Conservation (phyloP, 2,329 filamentous ascomycete genomes). For the Colletotrichum sp. region DNA sequence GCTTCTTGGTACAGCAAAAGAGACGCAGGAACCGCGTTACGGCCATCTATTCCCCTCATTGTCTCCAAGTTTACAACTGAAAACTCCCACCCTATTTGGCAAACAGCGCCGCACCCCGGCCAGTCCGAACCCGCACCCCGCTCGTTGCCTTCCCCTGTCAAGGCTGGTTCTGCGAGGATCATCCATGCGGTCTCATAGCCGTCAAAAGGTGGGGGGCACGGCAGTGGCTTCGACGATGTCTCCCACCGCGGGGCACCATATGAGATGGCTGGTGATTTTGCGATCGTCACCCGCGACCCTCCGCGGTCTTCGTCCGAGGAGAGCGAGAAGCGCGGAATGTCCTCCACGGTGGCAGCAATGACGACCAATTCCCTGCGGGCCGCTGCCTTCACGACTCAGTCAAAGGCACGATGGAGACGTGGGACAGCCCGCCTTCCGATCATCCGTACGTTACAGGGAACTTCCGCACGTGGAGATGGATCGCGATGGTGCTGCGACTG, state of each 20-base stretch:
- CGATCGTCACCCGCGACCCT: not conserved
- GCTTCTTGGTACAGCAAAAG: not conserved
- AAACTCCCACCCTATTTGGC: not conserved
- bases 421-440: not conserved
- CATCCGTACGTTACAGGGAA: conserved; percentile 4
- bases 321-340: not conserved
- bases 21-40: conserved; percentile 16
- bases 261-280: not conserved
- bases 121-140: conserved; percentile 10
- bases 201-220: conserved; percentile 6
- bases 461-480: not conserved
- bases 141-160: not conserved
- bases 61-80: not conserved
- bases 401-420: not conserved
- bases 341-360: not conserved
- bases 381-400: conserved; percentile 2
- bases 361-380: not conserved
- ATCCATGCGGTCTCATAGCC: not conserved
- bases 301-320: not conserved
- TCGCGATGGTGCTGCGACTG: not conserved
- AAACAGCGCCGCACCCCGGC: conserved; percentile 9
- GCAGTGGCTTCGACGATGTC: conserved; percentile 5
- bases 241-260: not conserved
- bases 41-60: conserved; percentile 2
- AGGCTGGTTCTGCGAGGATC: conserved; percentile 7